phyloP scores from a whole-genome alignment of 441 rosid genomes.

The Syzygium syzygioides region DNA sequence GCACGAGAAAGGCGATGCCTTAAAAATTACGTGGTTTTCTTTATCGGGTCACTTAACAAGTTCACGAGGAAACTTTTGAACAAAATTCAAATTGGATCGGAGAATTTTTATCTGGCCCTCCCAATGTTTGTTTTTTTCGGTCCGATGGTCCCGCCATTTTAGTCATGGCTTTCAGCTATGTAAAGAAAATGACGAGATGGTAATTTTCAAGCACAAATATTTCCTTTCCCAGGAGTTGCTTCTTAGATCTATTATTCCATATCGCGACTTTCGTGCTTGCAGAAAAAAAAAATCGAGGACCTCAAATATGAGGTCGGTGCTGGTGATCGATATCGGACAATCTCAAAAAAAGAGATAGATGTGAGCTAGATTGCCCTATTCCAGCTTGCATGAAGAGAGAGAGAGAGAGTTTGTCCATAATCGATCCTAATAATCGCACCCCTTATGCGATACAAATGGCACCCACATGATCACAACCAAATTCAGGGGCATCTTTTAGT shows the following conservation, averaged over 20 bases:
- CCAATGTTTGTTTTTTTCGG: too few relatives aligned
- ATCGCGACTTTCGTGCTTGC: not conserved
- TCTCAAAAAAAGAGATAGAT: not conserved
- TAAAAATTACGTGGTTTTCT: too few relatives aligned
- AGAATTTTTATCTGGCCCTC: too few relatives aligned
- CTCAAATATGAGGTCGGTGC: not conserved
- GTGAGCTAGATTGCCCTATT: not conserved
- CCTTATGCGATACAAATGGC: not conserved
- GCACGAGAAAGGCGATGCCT: too few relatives aligned
- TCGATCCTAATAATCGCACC: not conserved
- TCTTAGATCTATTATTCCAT: not conserved
- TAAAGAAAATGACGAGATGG: not conserved
- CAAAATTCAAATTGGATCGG: too few relatives aligned
- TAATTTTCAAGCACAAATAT: not conserved
- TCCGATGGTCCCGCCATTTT: not conserved
- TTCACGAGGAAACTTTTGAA: too few relatives aligned
- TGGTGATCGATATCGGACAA: not conserved
- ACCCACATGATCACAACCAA: not conserved
- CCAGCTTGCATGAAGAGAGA: not conserved
- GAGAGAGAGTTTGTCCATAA: not conserved
- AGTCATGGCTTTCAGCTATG: too few relatives aligned
- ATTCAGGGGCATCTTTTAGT: not conserved
- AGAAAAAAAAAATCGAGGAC: not conserved
- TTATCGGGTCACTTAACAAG: too few relatives aligned
- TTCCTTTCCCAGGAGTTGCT: not conserved